Evolutionary conservation across 2,329 filamentous ascomycete species (phyloP).

Genomic region (Talaromyces atroroseus): DNA sequence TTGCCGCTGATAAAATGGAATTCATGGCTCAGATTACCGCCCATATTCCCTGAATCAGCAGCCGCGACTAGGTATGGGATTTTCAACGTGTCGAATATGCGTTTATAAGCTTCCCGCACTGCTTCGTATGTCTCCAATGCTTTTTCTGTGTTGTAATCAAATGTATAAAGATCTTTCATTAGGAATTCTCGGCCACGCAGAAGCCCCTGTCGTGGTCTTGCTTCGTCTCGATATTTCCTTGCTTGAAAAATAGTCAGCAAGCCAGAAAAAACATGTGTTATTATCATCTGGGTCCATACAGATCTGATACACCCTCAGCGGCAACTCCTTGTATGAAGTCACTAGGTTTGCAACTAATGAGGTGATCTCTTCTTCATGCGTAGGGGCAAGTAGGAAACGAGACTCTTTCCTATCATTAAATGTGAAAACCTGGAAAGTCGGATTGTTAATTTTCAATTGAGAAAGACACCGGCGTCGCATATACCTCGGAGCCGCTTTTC

Average conservation of each 20-base stretch:
- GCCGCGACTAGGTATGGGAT: conserved; percentile 79
- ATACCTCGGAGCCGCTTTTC: conserved; percentile 68
- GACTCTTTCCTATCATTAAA: conserved; percentile 72
- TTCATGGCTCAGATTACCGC: conserved; percentile 86
- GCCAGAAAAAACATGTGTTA: neutral
- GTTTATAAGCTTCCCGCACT: conserved; percentile 67
- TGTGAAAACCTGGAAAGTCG: conserved; percentile 60
- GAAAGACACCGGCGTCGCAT: conserved; percentile 6
- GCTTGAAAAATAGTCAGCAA: conserved; percentile 43
- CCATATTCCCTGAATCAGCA: conserved; percentile 94
- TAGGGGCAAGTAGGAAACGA: conserved; percentile 75
- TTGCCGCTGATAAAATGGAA: conserved; percentile 77
- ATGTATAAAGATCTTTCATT: conserved; percentile 99
- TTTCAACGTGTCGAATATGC: conserved; percentile 75
- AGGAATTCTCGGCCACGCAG: conserved; percentile 84
- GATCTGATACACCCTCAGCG: conserved; percentile 84
- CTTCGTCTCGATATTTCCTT: conserved; percentile 91
- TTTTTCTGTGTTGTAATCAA: conserved; percentile 63
- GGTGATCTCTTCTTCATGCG: conserved; percentile 96
- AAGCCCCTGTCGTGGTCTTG: conserved; percentile 79
- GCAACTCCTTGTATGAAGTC: conserved; percentile 79
- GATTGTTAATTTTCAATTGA: conserved; percentile 9
- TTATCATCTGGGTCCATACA: conserved; percentile 45
- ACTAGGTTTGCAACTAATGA: conserved; percentile 66
- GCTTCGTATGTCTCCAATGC: conserved; percentile 75